Percentiles rank a stretch among this genome's conserved stretches.
phyloP scores from a whole-genome alignment of 371 early-diverging fungal genomes.

The Zopfochytrium polystomum region DNA sequence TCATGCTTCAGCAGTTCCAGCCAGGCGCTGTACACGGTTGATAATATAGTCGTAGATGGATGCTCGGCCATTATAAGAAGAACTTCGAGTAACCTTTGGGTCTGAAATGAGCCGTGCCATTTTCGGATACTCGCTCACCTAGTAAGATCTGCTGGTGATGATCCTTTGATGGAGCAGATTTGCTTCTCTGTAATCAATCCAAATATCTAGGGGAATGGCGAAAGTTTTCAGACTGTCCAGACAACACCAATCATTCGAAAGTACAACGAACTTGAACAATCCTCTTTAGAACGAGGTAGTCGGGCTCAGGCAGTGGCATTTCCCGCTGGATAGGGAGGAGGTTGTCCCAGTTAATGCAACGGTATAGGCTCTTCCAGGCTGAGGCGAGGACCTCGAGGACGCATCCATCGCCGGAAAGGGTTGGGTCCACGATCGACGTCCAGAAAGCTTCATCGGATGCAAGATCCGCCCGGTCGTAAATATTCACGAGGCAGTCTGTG shows the following conservation, averaged over 20 bases:
- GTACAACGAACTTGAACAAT: too few species aligned
- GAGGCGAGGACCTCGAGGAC: too few species aligned
- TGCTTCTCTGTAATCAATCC: constrained; percentile 48
- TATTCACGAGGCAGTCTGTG: neutral
- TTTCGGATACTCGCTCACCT: constrained; percentile 22
- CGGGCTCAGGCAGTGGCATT: too few species aligned
- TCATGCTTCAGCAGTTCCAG: neutral
- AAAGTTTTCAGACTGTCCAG: too few species aligned
- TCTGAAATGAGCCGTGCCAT: neutral
- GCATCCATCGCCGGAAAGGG: constrained; percentile 40
- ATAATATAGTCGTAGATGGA: constrained; percentile 15
- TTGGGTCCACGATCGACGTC: neutral
- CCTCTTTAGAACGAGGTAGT: too few species aligned
- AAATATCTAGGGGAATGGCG: constrained; percentile 27
- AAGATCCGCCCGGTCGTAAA: neutral
- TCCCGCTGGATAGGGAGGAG: too few species aligned
- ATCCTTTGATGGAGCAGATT: constrained; percentile 37
- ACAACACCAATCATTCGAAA: too few species aligned
- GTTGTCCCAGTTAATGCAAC: too few species aligned
- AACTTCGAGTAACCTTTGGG: constrained; percentile 15
- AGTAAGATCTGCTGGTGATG: constrained; percentile 33
- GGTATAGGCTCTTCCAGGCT: too few species aligned
- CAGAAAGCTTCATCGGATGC: neutral
- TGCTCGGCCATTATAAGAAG: constrained; percentile 16
- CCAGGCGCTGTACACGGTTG: constrained; percentile 6